phyloP scores from a whole-genome alignment of 495 filamentous ascomycete genomes.

The Cetradonia linearis region DNA sequence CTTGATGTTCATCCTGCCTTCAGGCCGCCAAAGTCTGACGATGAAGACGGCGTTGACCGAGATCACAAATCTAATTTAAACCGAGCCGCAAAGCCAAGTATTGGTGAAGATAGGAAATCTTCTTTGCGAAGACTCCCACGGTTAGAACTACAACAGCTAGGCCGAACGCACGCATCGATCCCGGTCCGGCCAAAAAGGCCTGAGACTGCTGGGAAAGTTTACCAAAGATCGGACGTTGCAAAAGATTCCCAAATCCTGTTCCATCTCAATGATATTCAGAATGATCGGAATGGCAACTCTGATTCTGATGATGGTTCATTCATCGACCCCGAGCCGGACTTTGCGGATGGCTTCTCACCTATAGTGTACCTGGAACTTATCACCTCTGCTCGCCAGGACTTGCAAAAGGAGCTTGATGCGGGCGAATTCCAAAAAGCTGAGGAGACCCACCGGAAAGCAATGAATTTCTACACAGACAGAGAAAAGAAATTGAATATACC shows the following conservation, averaged over 20 bases:
- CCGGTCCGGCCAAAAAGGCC: background rate
- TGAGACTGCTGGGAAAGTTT: background rate
- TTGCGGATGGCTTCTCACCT: slow-evolving; percentile 16
- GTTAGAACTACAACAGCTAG: background rate
- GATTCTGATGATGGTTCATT: slow-evolving; percentile 20
- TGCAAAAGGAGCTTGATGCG: slow-evolving; percentile 2
- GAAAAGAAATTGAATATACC: slow-evolving; percentile 16
- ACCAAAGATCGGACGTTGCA: background rate
- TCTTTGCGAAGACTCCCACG: background rate
- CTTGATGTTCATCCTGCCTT: background rate
- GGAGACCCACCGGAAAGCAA: slow-evolving; percentile 15
- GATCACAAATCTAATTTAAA: too few relatives aligned
- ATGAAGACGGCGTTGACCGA: background rate
- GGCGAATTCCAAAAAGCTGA: slow-evolving; percentile 19
- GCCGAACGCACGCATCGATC: background rate
- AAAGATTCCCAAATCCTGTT: slow-evolving; percentile 6
- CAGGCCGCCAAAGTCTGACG: background rate
- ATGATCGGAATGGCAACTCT: slow-evolving; percentile 10
- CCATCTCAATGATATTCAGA: slow-evolving; percentile 9
- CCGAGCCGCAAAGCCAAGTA: background rate
- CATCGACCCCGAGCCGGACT: slow-evolving; percentile 21
- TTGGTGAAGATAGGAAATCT: background rate
- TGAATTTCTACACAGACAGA: slow-evolving; percentile 18
- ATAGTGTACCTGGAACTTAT: slow-evolving; percentile 21
- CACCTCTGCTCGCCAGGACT: slow-evolving; percentile 10